Evolutionary conservation across 2,329 filamentous ascomycete species (phyloP).

Genomic region (Simplicillium sp.): DNA sequence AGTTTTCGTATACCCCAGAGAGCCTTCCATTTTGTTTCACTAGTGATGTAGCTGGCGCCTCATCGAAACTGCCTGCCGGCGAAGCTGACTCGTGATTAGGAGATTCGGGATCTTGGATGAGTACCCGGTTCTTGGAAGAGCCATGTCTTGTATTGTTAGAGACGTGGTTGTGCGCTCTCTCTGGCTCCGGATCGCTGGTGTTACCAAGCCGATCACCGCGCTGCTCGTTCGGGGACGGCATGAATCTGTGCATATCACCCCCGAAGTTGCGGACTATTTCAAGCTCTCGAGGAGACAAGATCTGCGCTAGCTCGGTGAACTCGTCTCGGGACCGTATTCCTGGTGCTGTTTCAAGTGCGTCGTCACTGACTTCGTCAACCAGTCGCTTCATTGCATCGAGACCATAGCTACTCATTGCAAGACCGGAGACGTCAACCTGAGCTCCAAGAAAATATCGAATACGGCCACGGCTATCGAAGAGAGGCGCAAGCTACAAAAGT

Average conservation of each 20-base stretch:
- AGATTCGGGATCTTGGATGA: constrained; percentile 7
- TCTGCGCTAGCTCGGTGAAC: constrained; percentile 56
- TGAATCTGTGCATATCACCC: constrained; percentile 47
- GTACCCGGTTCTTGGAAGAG: constrained; percentile 7
- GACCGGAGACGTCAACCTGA: constrained; percentile 57
- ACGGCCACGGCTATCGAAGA: constrained; percentile 54
- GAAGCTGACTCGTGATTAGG: constrained; percentile 21
- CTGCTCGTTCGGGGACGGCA: constrained; percentile 11
- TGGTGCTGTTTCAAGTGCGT: constrained; percentile 17
- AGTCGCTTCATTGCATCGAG: constrained; percentile 50
- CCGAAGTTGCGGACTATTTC: constrained; percentile 52
- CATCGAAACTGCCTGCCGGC: background rate
- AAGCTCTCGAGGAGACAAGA: constrained; percentile 59
- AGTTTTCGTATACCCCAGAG: constrained; percentile 36
- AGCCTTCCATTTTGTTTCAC: constrained; percentile 14
- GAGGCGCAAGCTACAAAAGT: constrained; percentile 34
- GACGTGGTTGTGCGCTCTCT: background rate
- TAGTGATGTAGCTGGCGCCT: background rate
- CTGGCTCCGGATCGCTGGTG: background rate
- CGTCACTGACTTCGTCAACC: constrained; percentile 7
- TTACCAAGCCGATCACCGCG: constrained; percentile 3
- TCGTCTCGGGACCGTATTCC: constrained; percentile 33
- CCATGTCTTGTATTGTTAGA: background rate
- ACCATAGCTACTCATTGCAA: constrained; percentile 54
- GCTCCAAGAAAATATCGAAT: constrained; percentile 59